Percentiles rank a stretch among this genome's conserved stretches.
These are phyloP conservation scores for Pulveroboletus frians DNA, from an alignment of 768 basidiomycete genomes.

Conservation along the genomic window DNA sequence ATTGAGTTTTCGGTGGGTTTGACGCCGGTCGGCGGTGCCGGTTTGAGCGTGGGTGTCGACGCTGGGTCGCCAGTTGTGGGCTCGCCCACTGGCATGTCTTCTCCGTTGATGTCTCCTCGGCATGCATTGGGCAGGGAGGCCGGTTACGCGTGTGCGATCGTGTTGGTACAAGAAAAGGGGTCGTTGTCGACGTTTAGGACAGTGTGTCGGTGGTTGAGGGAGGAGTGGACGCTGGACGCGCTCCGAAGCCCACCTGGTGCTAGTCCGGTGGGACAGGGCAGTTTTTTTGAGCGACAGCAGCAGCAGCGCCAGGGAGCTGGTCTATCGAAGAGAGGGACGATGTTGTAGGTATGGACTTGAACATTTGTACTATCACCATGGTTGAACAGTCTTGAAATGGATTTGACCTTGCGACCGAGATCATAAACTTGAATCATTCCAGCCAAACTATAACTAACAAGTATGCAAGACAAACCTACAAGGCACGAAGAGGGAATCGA, in stretches of 20 bases:
- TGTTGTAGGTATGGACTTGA: conserved; percentile 17
- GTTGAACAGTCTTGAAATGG: no score
- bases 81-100: conserved; percentile 19
- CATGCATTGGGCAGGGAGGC: conserved; percentile 25
- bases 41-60: conserved; percentile 18
- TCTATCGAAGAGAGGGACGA: conserved; percentile 26
- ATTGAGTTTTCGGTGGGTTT: conserved; percentile 59
- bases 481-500: background rate
- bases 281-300: conserved; percentile 36
- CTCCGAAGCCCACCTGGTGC: conserved; percentile 24
- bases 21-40: conserved; percentile 17
- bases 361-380: background rate
- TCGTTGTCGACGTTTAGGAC: conserved; percentile 81
- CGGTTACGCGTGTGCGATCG: conserved; percentile 58
- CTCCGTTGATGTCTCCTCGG: conserved; percentile 23
- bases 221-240: conserved; percentile 54
- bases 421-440: no score
- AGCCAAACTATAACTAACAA: no score
- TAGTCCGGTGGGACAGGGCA: conserved; percentile 31
- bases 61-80: background rate
- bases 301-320: background rate
- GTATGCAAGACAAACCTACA: background rate
- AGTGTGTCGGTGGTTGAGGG: conserved; percentile 66
- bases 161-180: conserved; percentile 86
- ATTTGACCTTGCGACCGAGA: no score